A percentile compares a stretch with the other conserved stretches of the same genome.
These are phyloP conservation scores for Cenchrus americanus DNA, from an alignment of 176 grass and related monocot genomes.

Conservation along the genomic window DNA sequence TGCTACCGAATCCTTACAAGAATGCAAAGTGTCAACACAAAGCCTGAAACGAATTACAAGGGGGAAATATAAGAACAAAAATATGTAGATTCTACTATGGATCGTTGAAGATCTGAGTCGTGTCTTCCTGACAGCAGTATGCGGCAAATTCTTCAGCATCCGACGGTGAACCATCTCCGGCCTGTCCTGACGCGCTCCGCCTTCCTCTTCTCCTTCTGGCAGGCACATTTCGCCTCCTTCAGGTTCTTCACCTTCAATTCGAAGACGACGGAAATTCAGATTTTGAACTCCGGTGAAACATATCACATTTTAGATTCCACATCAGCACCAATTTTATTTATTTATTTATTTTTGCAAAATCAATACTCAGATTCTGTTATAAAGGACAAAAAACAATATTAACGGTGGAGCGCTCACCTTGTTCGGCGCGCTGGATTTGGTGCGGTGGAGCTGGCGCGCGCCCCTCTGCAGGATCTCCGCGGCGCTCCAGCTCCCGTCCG, in stretches of 20 bases:
- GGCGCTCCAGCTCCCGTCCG: constrained; percentile 38
- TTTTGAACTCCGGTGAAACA: neutral
- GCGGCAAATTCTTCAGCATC: constrained; percentile 28
- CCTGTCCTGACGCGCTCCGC: constrained; percentile 5
- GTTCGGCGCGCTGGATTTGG: neutral
- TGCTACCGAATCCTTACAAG: neutral
- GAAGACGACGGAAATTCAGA: neutral
- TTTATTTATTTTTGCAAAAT: neutral
- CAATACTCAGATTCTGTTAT: too few relatives aligned
- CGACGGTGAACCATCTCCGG: constrained; percentile 45
- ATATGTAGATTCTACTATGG: neutral
- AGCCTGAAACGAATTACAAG: neutral
- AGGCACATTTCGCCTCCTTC: constrained; percentile 34
- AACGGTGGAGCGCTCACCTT: constrained; percentile 11
- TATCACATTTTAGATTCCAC: too few relatives aligned
- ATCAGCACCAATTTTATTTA: too few relatives aligned
- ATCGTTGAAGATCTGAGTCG: neutral
- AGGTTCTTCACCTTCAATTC: constrained; percentile 36
- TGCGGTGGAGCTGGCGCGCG: constrained; percentile 48
- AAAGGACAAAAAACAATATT: too few relatives aligned
- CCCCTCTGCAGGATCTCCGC: constrained; percentile 35
- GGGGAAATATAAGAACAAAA: neutral
- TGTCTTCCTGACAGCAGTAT: neutral
- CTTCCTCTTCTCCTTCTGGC: constrained; percentile 50
- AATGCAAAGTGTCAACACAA: neutral